Conservation (phyloP, 73 alveolate genomes). For the Paramecium octaurelia region DNA sequence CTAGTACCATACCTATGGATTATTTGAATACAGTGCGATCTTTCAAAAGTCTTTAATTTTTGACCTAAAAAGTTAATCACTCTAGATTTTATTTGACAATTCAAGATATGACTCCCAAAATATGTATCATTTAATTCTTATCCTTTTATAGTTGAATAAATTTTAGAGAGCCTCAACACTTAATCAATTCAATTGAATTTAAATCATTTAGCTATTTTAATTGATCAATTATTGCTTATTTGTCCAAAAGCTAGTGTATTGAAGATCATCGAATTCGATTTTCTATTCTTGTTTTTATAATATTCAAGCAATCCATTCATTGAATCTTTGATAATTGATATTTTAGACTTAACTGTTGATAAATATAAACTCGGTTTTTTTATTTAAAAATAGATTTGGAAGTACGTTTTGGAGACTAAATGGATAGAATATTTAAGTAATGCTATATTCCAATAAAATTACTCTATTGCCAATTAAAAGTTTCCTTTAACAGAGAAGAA, state of each 20-base stretch:
- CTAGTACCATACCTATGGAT: neutral
- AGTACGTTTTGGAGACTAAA: neutral
- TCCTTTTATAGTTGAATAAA: neutral
- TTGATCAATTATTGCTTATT: neutral
- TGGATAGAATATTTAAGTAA: neutral
- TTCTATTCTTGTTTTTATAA: neutral
- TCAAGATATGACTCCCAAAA: neutral
- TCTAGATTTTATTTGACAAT: neutral
- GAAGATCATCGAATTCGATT: neutral
- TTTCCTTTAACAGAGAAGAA: neutral
- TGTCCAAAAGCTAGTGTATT: neutral
- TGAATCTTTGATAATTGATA: neutral
- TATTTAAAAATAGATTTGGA: conserved; percentile 2
- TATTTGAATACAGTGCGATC: neutral
- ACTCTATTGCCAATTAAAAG: neutral
- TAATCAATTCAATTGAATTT: neutral
- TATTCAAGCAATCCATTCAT: neutral
- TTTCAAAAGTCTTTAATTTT: neutral
- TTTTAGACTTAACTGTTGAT: neutral
- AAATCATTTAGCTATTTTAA: neutral
- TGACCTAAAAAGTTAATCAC: neutral
- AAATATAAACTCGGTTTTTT: neutral
- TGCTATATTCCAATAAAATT: neutral
- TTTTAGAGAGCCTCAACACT: neutral
- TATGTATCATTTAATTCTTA: neutral